A percentile compares a stretch with the other conserved stretches of the same genome.
phyloP scores from a whole-genome alignment of 31 red algal species.

The Porphyra umbilicalis region DNA sequence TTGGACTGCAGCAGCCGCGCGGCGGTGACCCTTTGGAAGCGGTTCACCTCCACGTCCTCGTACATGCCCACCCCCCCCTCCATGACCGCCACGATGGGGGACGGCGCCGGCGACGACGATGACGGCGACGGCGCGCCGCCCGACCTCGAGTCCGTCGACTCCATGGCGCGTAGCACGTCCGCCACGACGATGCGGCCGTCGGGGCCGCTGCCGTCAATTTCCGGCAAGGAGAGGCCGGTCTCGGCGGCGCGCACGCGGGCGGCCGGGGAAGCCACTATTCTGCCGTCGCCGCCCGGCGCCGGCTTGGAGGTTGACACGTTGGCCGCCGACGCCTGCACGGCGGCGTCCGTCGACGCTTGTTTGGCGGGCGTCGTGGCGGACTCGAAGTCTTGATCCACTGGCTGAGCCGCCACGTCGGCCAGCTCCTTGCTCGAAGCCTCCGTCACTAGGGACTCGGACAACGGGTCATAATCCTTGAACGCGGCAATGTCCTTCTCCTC shows the following conservation, averaged over 20 bases:
- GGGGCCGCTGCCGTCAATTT: slow-evolving; percentile 5
- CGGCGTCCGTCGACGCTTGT: neutral
- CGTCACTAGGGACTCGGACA: neutral
- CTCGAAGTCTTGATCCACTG: neutral
- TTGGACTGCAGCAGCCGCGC: slow-evolving; percentile 77
- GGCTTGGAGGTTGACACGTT: neutral
- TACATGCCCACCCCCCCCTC: slow-evolving; percentile 24
- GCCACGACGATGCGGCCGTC: slow-evolving; percentile 8
- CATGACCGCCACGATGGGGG: neutral
- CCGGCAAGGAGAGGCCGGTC: neutral
- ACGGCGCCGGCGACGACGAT: neutral
- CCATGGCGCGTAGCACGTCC: slow-evolving; percentile 1
- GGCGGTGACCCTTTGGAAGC: slow-evolving; percentile 57
- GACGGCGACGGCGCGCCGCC: neutral
- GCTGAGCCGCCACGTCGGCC: neutral
- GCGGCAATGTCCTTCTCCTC: slow-evolving; percentile 65
- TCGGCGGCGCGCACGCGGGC: neutral
- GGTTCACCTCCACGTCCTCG: slow-evolving; percentile 44
- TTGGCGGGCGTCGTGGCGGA: neutral
- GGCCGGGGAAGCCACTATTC: neutral
- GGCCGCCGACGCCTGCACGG: neutral
- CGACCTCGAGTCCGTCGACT: neutral
- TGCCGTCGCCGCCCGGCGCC: neutral
- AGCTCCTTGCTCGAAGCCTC: neutral
- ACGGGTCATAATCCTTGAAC: slow-evolving; percentile 50